Conservation (phyloP, 768 basidiomycete species). For the Kondoa malvinella region DNA sequence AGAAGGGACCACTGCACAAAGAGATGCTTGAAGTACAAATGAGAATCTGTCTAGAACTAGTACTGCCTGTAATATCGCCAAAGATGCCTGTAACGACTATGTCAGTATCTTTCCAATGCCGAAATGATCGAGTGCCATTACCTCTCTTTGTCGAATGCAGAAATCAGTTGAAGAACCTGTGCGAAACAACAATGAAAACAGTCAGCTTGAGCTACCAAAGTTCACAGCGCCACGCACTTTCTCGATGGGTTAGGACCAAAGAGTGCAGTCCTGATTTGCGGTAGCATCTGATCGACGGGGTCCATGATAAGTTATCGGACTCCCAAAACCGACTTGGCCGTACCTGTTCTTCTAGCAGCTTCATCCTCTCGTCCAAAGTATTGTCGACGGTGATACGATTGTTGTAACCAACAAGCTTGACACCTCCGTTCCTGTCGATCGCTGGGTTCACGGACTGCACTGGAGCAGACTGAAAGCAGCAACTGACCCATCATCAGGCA, state of each 20-base stretch:
- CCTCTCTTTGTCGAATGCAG: no score
- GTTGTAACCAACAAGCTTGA: constrained; percentile 54
- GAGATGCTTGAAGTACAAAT: no score
- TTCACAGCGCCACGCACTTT: constrained; percentile 49
- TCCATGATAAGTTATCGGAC: not conserved
- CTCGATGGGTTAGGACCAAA: constrained; percentile 83
- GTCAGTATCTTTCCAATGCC: no score
- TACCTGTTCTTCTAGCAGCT: constrained; percentile 57
- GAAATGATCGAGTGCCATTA: no score
- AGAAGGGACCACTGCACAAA: no score
- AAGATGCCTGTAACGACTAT: no score
- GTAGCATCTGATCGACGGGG: constrained; percentile 55
- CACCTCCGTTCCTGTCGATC: constrained; percentile 57
- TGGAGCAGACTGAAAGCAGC: not conserved
- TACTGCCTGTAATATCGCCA: no score
- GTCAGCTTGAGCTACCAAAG: not conserved
- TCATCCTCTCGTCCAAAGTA: constrained; percentile 77
- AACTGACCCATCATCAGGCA: constrained; percentile 55
- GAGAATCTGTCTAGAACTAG: no score
- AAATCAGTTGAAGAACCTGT: constrained; percentile 2
- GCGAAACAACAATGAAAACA: not conserved
- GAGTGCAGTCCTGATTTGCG: constrained; percentile 73
- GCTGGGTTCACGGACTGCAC: no score
- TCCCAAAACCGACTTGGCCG: not conserved
- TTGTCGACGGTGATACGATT: constrained; percentile 80